Evolutionary conservation across 805 yeast species (phyloP).

Genomic region (Lipomyces lipofer): DNA sequence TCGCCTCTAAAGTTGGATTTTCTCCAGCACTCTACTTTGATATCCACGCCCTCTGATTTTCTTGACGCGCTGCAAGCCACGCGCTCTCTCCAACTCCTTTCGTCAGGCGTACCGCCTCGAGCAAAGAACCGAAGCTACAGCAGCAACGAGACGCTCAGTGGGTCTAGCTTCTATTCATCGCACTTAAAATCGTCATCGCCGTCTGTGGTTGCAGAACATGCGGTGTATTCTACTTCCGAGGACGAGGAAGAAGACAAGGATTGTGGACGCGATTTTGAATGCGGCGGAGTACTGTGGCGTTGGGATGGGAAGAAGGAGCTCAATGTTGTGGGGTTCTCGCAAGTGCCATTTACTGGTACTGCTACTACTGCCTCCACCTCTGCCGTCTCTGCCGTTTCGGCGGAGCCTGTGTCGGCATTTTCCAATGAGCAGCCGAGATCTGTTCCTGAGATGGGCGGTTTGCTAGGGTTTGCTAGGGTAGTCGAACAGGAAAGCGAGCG

Average conservation of each 20-base stretch:
- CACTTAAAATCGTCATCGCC: not conserved
- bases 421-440: conserved; percentile 5
- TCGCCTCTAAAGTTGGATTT: conserved; percentile 29
- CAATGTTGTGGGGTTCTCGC: conserved; percentile 32
- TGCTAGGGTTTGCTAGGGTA: conserved; percentile 9
- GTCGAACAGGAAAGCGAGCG: conserved; percentile 6
- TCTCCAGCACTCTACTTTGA: conserved; percentile 12
- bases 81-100: conserved; percentile 44
- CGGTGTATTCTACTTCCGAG: not conserved
- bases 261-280: conserved; percentile 39
- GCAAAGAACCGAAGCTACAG: not conserved
- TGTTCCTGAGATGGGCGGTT: conserved; percentile 15
- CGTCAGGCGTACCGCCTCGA: conserved; percentile 33
- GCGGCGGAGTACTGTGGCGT: conserved; percentile 42
- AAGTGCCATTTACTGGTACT: not conserved
- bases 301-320: conserved; percentile 45
- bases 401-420: not conserved
- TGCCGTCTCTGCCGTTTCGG: not conserved
- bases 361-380: not conserved
- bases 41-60: conserved; percentile 40
- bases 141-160: not conserved
- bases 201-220: not conserved
- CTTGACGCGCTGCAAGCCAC: conserved; percentile 46
- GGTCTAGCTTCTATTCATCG: not conserved
- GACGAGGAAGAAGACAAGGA: conserved; percentile 8